A percentile compares a stretch with the other conserved stretches of the same genome.
These are phyloP conservation scores for Mitragyna speciosa DNA, from an alignment of 257 asterid genomes.

Conservation along the genomic window DNA sequence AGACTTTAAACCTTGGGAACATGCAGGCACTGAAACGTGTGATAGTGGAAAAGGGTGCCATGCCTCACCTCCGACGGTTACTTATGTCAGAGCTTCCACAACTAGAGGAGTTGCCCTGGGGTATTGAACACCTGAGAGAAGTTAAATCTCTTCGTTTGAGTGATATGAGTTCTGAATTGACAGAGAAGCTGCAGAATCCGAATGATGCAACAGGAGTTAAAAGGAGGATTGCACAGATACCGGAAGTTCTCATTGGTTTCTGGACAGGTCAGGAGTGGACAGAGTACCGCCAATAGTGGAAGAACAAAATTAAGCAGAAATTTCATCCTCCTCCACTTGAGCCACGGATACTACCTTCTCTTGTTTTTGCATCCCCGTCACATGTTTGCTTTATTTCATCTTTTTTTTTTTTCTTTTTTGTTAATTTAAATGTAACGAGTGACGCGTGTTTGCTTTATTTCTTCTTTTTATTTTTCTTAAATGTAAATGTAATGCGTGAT, in stretches of 20 bases:
- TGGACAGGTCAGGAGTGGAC: not conserved
- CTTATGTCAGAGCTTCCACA: not conserved
- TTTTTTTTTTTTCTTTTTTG: too few relatives aligned
- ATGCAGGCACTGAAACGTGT: conserved; percentile 20
- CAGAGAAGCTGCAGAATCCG: not conserved
- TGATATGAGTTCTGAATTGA: not conserved
- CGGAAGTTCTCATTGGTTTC: conserved; percentile 10
- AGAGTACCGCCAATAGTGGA: not conserved
- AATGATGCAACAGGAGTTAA: not conserved
- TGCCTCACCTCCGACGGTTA: conserved; percentile 16
- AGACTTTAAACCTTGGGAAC: conserved; percentile 14
- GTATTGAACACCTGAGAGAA: conserved; percentile 4
- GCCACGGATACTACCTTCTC: not conserved
- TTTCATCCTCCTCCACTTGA: not conserved
- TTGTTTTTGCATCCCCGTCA: not conserved
- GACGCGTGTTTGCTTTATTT: not conserved
- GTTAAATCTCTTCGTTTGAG: conserved; percentile 10
- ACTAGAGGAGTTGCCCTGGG: conserved; percentile 17
- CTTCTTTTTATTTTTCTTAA: not conserved
- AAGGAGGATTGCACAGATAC: not conserved
- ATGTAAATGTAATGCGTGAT: not conserved
- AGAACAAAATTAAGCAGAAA: not conserved
- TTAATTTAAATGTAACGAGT: too few relatives aligned
- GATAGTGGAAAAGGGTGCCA: conserved; percentile 29
- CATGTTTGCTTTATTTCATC: too few relatives aligned